Base-by-base conservation (phyloP, 345 rosid species). In the Acer saccharum region DNA sequence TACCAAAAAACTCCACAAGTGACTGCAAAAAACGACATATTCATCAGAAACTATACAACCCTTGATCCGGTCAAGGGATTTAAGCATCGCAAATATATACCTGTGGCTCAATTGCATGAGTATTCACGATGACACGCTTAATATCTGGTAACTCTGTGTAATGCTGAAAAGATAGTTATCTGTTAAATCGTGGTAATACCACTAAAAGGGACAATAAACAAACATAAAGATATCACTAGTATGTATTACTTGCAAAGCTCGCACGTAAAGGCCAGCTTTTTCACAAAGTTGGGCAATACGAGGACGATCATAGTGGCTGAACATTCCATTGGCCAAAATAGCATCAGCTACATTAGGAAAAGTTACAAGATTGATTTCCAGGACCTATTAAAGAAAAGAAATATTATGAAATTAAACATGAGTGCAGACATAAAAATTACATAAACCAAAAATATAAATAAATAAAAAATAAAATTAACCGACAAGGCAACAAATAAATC, bases 71-170 rank as follows among this genome's bases (percentile, higher is more conserved):
- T 67, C 72, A 78, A 64, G 65, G 48, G 48, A 73, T 39, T 44
- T 25, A 80, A 72, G 69, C 69, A 82, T 39, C 29, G 44, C 46
- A 77, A 39, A 60, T 46, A 72, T 68, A 77, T 80, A 97, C 99
- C 98, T 94, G 99, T 27, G 98, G 99, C 90, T 97, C 99, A 80
- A 97, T 97, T 54, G 97, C 99, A 91, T 97, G 98, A 25, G 99
- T 97, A 82, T 97, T 94, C 79, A 97, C 99, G 50, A 97, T 97
- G 29, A 97, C 97, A 87, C 99, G 98, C 81, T 97, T 97, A 79
- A 97, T 93, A 88, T 97, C 99, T 11, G 98, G 94, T 81, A 97
- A 80, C 87, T 97, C 99, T 2, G 93, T 70, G 83, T 94, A 97
- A 80, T 97, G 99, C 99, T 94, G 97, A 92, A 89, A 12, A 80